Evolutionary conservation across 148 eudicot genomes (phyloP), one percentile per base, ranked within the genome.

Genomic region (Rheum nobile): DNA sequence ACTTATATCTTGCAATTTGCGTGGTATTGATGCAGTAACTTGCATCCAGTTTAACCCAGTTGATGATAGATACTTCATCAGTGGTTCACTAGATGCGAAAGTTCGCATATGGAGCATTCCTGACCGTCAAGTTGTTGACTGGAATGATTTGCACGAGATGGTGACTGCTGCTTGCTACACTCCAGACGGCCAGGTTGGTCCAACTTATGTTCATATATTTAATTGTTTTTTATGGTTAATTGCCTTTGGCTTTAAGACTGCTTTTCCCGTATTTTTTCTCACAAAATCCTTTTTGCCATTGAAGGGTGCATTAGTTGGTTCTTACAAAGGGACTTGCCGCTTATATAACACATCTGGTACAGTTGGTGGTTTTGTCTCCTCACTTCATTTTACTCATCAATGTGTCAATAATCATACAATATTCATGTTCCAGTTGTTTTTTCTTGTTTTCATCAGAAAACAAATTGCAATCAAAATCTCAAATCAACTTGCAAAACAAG

Each of bases 81-180:
- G 93, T 28, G 97, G 97, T 67, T 95, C 97, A 52, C 88, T 95
- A 67, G 98, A 95, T 80, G 98, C 96, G 13, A 90, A 90, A 81
- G 83, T 91, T 28, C 98, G 98, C 41, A 83, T 95, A 14, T 95
- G 98, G 98, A 84, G 86, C 59, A 83, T 90, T 69, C 75, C 68
- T 50, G 80, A 80, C 10, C 79, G 87, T 76, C 87, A 83, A 68
- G 98, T 95, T 67, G 78, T 90, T 76, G 90, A 90, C 74, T 95
- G 98, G 98, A 82, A 79, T 69, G 98, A 95, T 78, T 79, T 84
- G 73, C 86, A 82, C 80, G 98, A 91, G 69, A 95, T 95, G 22
- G 92, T 95, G 13, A 91, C 97, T 77, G 98, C 97, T 57, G 85
- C 92, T 14, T 84, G 93, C 83, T 95, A 87, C 76, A 79, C 55